Conservation (phyloP, 176 grass and related monocot genomes). For the maize (Zea mays) region Zm-B73-REFERENCE-NAM-5.0 NC_050099.1:177343001-177343500, state of each 20-base stretch:
- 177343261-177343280: slow-evolving; percentile 26
- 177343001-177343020: not conserved
- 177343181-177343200: not conserved
- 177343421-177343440: not conserved
- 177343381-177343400: not conserved
- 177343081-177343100: not conserved
- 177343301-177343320: not conserved
- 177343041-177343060: not conserved
- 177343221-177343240: not conserved
- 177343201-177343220: not conserved
- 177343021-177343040: slow-evolving; percentile 59
- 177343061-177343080: not conserved
- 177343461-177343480: not conserved
- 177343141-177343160: too few relatives aligned
- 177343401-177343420: too few relatives aligned
- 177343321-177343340: too few relatives aligned
- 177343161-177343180: slow-evolving; percentile 30
- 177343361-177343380: not conserved
- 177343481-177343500: not conserved
- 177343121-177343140: slow-evolving; percentile 11
- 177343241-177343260: not conserved
- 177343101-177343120: not conserved
- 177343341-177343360: too few relatives aligned
- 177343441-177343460: not conserved
- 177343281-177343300: not conserved